Base-by-base conservation (phyloP, 768 basidiomycete species). In the Mycena indigotica region DNA sequence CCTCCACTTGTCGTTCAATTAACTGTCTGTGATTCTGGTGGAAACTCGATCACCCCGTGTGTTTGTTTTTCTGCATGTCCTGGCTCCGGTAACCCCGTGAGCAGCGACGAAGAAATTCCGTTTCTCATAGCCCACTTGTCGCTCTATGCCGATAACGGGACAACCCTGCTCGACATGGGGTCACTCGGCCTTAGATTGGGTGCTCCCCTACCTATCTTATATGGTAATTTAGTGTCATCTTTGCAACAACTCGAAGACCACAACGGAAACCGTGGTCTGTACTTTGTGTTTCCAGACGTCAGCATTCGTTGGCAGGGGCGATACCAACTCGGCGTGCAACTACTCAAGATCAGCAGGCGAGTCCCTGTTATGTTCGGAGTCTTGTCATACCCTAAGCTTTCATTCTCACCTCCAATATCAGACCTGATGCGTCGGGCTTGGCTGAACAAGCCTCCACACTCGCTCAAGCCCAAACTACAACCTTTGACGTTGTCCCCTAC, bases 211-310 rank as follows among this genome's bases (percentile, higher is more conserved):
- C 81, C 86, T 35, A 75, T 91, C 61, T 77, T 96, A 26, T 93
- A 95, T 68, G 94, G 94, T 46, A 91, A 88, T 60, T 77, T 95
- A 26, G 91, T 95, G 25, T 86, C 93, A 16, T 87, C 89, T 1
- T 83, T 92, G 4, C 87, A 95, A 45, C 82, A 87, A 50, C 76
- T 94, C 66, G 84, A 88, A 60, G 91, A 96, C 70, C 79, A 89
- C 35, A 85, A 90, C 69, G 91, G 91, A 55, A 85, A 87, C 50
- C 78, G 80, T 65, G 89, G 93, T n/a, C 76, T 91, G 44, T 95
- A 90, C 71, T 95, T 97, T 66, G 73, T 94, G 53, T 97, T 95
- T 67, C 88, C 94, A 5, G 94, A 97, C 72, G 91, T 92, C 65
- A 93, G 91, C 69, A 84, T 96, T 55, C 83, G 91, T 17, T 83